Conservation (phyloP, 2,329 filamentous ascomycete genomes). For the Nemania sp. region DNA sequence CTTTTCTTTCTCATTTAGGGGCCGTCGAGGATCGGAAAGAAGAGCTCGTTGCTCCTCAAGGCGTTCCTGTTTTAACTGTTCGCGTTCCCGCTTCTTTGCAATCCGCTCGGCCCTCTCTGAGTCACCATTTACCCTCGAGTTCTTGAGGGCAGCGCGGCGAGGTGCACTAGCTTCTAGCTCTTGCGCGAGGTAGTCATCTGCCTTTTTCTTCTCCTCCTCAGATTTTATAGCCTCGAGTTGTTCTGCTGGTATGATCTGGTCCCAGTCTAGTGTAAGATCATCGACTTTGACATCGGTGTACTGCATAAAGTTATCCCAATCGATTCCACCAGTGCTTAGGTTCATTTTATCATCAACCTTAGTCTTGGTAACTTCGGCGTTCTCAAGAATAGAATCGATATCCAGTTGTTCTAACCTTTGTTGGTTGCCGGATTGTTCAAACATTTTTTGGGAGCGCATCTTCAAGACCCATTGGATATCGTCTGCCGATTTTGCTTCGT, state of each 20-base stretch:
- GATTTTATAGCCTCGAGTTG: slow-evolving; percentile 90
- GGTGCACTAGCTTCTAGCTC: slow-evolving; percentile 88
- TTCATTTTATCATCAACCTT: slow-evolving; percentile 93
- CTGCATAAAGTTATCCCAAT: slow-evolving; percentile 94
- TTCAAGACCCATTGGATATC: slow-evolving; percentile 98
- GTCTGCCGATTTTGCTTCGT: slow-evolving; percentile 89
- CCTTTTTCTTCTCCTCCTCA: slow-evolving; percentile 85
- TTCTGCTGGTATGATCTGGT: slow-evolving; percentile 96
- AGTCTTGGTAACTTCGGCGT: slow-evolving; percentile 96
- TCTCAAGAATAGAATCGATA: slow-evolving; percentile 96
- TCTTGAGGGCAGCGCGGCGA: slow-evolving; percentile 75
- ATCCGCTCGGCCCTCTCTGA: slow-evolving; percentile 74
- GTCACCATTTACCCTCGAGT: slow-evolving; percentile 62
- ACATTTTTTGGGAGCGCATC: slow-evolving; percentile 98
- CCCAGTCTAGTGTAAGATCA: slow-evolving; percentile 84
- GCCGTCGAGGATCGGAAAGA: slow-evolving; percentile 85
- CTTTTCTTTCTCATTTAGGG: slow-evolving; percentile 91
- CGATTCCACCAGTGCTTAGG: slow-evolving; percentile 86
- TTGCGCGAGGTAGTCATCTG: slow-evolving; percentile 84
- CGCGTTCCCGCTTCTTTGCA: slow-evolving; percentile 73
- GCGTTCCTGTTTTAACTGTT: slow-evolving; percentile 77
- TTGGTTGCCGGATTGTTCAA: slow-evolving; percentile 96
- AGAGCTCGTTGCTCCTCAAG: slow-evolving; percentile 80
- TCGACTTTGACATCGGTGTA: slow-evolving; percentile 98
- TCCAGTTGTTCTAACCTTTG: slow-evolving; percentile 96